Base-by-base conservation (phyloP, 1,139 yeast genomes). In the Geotrichum fermentans region DNA sequence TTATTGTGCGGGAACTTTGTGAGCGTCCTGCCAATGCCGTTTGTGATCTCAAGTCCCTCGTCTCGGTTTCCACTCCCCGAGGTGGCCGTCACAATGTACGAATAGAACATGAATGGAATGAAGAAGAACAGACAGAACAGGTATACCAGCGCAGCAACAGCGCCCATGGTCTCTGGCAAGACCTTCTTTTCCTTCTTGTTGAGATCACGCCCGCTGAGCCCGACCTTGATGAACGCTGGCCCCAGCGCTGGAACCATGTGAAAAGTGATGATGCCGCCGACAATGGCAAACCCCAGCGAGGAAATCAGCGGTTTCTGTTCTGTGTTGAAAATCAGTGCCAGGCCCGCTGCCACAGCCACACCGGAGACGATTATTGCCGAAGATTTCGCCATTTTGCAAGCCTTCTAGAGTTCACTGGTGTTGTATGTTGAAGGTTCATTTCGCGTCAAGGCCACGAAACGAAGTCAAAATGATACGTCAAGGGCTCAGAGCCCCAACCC, bases 141-240 rank as follows among this genome's bases (percentile, higher is more conserved):
- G 62, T 89, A 90, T 0, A 90, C 82, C 2, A 85, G 74, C 0
- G 96, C 95, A 6, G 89, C 78, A 0, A 90, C 84, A 1, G 87
- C 82, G 2, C 99, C 99, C 75, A 90, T 83, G 0, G 95, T 78
- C 66, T 92, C 99, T 1, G 98, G 94, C 13, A 90, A 75, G 5
- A 80, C 73, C 0, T 95, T 94, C 21, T 73, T 76, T n/a, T 73
- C 75, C 10, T 69, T 68, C 64, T 92, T 92, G 45, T 89, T 81
- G 64, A 88, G 60, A 62, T 92, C 99, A 55, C 75, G 79, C 6
- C 99, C 99, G 55, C 73, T 78, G 21, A 92, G 73, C 0, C 98
- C 98, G 40, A 84, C 79, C 52, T 76, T 75, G 33, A 85, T 75
- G 65, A 94, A 88, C 46, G 81, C 74, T 0, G 79, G 74, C 0